Base-by-base conservation (phyloP, 2,329 filamentous ascomycete species). In the Scytalidium lignicola region DNA sequence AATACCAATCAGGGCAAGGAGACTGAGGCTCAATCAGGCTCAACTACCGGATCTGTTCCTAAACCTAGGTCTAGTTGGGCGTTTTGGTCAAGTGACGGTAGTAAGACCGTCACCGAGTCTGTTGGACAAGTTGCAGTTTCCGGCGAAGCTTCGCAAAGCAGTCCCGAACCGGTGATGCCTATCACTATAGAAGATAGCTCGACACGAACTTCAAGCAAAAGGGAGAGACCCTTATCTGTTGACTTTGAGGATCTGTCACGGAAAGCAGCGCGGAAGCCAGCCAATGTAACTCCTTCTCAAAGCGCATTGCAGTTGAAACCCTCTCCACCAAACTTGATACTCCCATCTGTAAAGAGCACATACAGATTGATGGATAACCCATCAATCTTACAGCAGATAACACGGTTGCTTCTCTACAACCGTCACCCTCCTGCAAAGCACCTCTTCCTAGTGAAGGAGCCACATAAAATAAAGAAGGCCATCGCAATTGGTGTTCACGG, bases 401-500 rank as follows among this genome's bases (percentile, higher is more conserved):
- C 78, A 46, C 70, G 79, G 65, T 62, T 87, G 47, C 65, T 86
- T 2, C 68, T 83, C 10, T 71, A 76, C 23, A 73, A 76, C 1
- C 73, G 76, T 40, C 78, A 83, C 44, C 66, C 75, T 7, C 74
- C 80, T 3, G 75, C 76, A 15, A 83, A 80, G 44, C 88, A 96
- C 64, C 82, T 96, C 4, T 85, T 82, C 56, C 78, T 89, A 26
- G 70, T 82, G 6, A 83, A 82, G 41, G 80, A 87, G 7, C 75
- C 81, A 0, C 86, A 82, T 1, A 86, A 79, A 55, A 82, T 97
- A 43, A 89, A 82, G 62, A 93, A 86, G 57, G 93, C 93, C 12
- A 76, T 99, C 4, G 90, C 91, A 1, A 96, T 99, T 57, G 93
- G 93, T 37, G 83, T 99, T 1, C 93, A 99, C 66, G 93, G 93